A percentile compares a stretch with the other conserved stretches of the same genome.
phyloP scores from a whole-genome alignment of 441 rosid species.

The Mallotus repandus region DNA sequence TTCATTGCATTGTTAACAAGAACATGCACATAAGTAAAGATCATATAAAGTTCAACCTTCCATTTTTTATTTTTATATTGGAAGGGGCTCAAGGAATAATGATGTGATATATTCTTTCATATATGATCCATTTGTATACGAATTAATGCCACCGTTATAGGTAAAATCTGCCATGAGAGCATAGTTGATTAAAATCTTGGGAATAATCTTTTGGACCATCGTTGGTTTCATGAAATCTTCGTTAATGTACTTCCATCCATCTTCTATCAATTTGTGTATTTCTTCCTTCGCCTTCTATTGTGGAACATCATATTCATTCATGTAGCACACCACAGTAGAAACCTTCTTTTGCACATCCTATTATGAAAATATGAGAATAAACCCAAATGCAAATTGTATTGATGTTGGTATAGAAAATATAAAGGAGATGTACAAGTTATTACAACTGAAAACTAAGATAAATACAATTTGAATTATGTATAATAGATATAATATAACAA shows the following conservation, averaged over 20 bases:
- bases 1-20: too few relatives aligned
- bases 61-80: too few relatives aligned
- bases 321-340: constrained; percentile 26
- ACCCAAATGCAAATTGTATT: too few relatives aligned
- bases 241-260: constrained; percentile 33
- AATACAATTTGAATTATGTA: too few relatives aligned
- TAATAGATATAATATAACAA: too few relatives aligned
- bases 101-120: constrained; percentile 2
- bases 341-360: too few relatives aligned
- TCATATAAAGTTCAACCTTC: too few relatives aligned
- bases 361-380: too few relatives aligned
- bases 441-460: too few relatives aligned
- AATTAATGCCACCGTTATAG: constrained; percentile 11
- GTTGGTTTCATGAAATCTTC: constrained; percentile 26
- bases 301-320: constrained; percentile 25
- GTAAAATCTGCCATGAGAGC: constrained; percentile 5
- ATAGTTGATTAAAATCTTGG: constrained; percentile 4
- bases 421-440: too few relatives aligned
- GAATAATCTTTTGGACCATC: constrained; percentile 7
- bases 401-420: too few relatives aligned
- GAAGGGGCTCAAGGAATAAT: not conserved
- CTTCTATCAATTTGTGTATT: not conserved
- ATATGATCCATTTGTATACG: constrained; percentile 1
- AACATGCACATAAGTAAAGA: too few relatives aligned
- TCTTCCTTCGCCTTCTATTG: constrained; percentile 16